A percentile compares a stretch with the other conserved stretches of the same genome.
Conservation (phyloP, 495 filamentous ascomycete genomes). For the Cenococcum geophilum region DNA sequence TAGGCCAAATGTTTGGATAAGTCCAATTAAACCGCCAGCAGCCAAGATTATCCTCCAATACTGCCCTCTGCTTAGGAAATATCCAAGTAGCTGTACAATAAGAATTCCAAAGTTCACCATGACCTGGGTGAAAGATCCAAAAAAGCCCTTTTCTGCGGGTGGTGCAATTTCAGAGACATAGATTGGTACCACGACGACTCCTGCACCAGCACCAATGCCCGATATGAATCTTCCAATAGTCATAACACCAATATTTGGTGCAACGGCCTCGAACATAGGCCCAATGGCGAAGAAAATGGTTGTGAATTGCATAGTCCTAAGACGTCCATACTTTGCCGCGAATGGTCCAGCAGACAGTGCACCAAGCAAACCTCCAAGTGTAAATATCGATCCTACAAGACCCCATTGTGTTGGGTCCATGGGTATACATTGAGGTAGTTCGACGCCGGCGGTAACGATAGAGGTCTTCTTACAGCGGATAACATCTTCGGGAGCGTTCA, state of each 20-base stretch:
- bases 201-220: conserved; percentile 77
- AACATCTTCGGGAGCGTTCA: conserved; percentile 88
- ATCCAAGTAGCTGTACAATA: conserved; percentile 73
- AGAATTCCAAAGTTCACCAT: conserved; percentile 94
- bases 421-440: conserved; percentile 69
- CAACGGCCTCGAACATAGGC: conserved; percentile 64
- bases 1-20: conserved; percentile 59
- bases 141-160: conserved; percentile 68
- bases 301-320: conserved; percentile 62
- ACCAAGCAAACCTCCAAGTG: conserved; percentile 78
- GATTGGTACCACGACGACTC: conserved; percentile 90
- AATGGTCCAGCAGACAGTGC: conserved; percentile 71
- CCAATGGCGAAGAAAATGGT: conserved; percentile 72
- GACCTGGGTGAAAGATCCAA: conserved; percentile 87
- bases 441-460: conserved; percentile 37
- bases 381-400: conserved; percentile 82
- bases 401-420: conserved; percentile 75
- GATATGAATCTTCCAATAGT: conserved; percentile 69
- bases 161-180: conserved; percentile 91
- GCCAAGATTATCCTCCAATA: conserved; percentile 80
- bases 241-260: conserved; percentile 60
- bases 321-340: conserved; percentile 65
- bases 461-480: conserved; percentile 70
- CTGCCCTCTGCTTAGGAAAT: conserved; percentile 69
- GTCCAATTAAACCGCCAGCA: conserved; percentile 62